These are phyloP conservation scores for Rhizopus microsporus DNA, from an alignment of 371 early-diverging fungal species.

Conservation along the genomic window DNA sequence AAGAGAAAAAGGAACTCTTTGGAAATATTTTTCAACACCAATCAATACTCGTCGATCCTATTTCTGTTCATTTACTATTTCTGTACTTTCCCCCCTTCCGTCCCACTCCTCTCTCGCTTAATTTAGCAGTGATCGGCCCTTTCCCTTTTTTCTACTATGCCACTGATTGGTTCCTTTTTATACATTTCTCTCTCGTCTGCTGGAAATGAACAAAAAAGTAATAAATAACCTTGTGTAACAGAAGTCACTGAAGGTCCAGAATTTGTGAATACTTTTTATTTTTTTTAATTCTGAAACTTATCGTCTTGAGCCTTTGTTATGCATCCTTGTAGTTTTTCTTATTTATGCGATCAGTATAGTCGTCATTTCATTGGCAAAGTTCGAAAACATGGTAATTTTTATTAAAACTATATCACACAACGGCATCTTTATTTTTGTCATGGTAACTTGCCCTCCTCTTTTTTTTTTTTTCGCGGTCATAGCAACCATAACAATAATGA, in stretches of 20 bases:
- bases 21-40: conserved; percentile 17
- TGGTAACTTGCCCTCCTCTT: too few relatives aligned
- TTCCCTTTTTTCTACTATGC: conserved; percentile 15
- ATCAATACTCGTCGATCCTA: conserved; percentile 35
- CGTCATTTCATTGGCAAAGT: too few relatives aligned
- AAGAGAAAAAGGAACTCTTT: conserved; percentile 8
- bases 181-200: not conserved
- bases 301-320: not conserved
- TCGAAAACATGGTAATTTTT: too few relatives aligned
- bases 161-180: conserved; percentile 28
- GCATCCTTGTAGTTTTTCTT: not conserved
- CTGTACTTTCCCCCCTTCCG: conserved; percentile 12
- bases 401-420: too few relatives aligned
- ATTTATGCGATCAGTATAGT: too few relatives aligned
- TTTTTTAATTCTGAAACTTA: not conserved
- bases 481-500: too few relatives aligned
- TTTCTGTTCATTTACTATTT: conserved; percentile 16
- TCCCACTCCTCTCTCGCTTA: conserved; percentile 13
- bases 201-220: conserved; percentile 5
- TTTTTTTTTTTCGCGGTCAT: too few relatives aligned
- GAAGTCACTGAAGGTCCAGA: not conserved
- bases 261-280: not conserved
- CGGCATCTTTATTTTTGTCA: too few relatives aligned
- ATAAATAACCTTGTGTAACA: conserved; percentile 1
- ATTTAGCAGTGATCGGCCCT: conserved; percentile 23